A percentile compares a stretch with the other conserved stretches of the same genome.
These are phyloP conservation scores for Fonsecaea pedrosoi DNA, from an alignment of 2,329 filamentous ascomycete genomes.

Conservation along the genomic window DNA sequence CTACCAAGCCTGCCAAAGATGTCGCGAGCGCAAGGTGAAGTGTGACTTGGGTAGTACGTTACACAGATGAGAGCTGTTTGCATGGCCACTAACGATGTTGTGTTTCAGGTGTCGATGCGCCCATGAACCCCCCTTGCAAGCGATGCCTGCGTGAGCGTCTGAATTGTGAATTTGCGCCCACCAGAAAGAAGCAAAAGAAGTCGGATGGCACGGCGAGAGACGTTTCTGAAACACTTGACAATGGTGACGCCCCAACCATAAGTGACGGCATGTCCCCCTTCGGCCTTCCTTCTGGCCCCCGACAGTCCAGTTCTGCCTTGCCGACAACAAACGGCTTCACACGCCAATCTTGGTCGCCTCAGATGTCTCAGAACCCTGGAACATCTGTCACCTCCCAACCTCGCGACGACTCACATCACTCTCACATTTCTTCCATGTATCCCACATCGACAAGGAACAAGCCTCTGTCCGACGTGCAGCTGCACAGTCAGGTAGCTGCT, in stretches of 20 bases:
- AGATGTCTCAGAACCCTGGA: constrained; percentile 9
- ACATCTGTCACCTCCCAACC: constrained; percentile 32
- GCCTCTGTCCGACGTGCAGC: constrained; percentile 26
- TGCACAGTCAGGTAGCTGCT: constrained; percentile 33
- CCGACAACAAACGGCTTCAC: constrained; percentile 20
- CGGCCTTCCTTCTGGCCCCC: constrained; percentile 13
- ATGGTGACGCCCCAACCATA: constrained; percentile 15
- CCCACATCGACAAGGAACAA: not conserved
- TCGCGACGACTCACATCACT: constrained; percentile 11
- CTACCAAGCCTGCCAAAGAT: constrained; percentile 58
- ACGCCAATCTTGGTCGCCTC: constrained; percentile 27
- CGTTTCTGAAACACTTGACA: constrained; percentile 19
- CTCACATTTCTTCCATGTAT: constrained; percentile 13
- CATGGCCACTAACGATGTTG: constrained; percentile 34
- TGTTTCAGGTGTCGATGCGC: constrained; percentile 75
- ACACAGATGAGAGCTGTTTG: constrained; percentile 9
- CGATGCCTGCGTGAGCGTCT: constrained; percentile 94
- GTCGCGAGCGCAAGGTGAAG: constrained; percentile 58
- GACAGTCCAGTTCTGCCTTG: constrained; percentile 14
- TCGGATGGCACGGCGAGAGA: constrained; percentile 33
- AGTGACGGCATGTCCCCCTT: constrained; percentile 11
- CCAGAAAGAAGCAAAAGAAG: constrained; percentile 84
- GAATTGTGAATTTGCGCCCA: constrained; percentile 95
- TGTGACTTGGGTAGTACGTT: constrained; percentile 56
- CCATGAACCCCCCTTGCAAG: constrained; percentile 90